Percentiles rank a stretch among this genome's conserved stretches.
Evolutionary conservation across 2,329 filamentous ascomycete genomes (phyloP).

Genomic region (Madurella fahalii): DNA sequence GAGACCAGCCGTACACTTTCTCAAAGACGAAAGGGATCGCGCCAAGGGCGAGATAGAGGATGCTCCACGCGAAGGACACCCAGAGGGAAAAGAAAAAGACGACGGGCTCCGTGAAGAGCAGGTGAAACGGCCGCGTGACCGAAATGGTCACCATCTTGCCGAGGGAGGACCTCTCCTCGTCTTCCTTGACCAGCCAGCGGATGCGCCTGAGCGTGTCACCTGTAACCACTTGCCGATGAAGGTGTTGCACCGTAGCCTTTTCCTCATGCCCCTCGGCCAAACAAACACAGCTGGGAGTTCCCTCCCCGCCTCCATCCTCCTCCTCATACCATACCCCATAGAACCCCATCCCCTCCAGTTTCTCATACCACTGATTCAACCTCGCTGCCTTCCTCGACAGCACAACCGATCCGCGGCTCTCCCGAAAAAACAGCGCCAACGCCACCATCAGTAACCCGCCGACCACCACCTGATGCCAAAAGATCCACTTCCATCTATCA

Average conservation of each 20-base stretch:
- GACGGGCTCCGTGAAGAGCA: slow-evolving; percentile 71
- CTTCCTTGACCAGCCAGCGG: slow-evolving; percentile 74
- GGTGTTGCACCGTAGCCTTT: slow-evolving; percentile 5
- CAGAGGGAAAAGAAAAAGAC: slow-evolving; percentile 86
- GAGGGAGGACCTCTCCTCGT: slow-evolving; percentile 70
- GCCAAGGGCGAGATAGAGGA: slow-evolving; percentile 80
- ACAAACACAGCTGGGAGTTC: too few species aligned
- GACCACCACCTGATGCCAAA: slow-evolving; percentile 77
- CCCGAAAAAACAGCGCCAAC: slow-evolving; percentile 68
- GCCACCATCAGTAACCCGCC: slow-evolving; percentile 59
- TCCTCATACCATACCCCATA: slow-evolving; percentile 43
- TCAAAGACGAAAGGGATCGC: slow-evolving; percentile 75
- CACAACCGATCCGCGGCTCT: slow-evolving; percentile 78
- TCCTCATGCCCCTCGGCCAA: slow-evolving; percentile 18
- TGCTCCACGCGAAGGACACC: slow-evolving; percentile 85
- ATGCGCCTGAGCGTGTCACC: slow-evolving; percentile 47
- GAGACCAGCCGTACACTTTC: slow-evolving; percentile 62
- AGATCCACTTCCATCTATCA: slow-evolving; percentile 73
- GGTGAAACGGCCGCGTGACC: slow-evolving; percentile 70
- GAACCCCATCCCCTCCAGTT: slow-evolving; percentile 62
- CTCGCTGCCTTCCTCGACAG: slow-evolving; percentile 68
- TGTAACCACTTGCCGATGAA: background rate
- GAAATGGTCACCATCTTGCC: slow-evolving; percentile 68
- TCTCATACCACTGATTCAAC: slow-evolving; percentile 76
- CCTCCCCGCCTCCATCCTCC: background rate